Base-by-base conservation (phyloP, 768 basidiomycete genomes). In the Macrolepiota dolichaula region DNA sequence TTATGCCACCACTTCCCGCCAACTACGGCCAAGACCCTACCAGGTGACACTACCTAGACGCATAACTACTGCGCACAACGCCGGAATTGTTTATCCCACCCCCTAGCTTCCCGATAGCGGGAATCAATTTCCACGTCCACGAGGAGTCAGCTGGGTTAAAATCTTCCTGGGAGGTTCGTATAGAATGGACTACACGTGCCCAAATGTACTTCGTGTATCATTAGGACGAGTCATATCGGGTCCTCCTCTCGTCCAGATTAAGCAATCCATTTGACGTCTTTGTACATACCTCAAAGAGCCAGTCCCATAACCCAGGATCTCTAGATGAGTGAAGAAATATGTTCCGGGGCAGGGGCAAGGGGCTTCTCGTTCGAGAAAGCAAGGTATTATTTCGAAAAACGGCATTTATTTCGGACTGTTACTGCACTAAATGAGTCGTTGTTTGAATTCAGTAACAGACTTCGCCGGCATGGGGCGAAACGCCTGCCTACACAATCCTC, bases 101-200 rank as follows among this genome's bases (percentile, higher is more conserved):
- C 9, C 17, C 57, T 17, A 36, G 25, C 13, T 11, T 47, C 35
- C 44, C 59, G 44, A 36, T 55, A 49, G n/a, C 52, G 59, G 46
- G 17, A 37, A 37, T 37, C 53, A 54, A 47, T 47, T 55, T 61
- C 59, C 46, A 54, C 53, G 52, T 55, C 59, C 36, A 49, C 53
- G 59, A 38, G 24, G 6, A n/a, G 59, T 11, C 35, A 54, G 19
- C 32, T 47, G 51, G 36, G 36, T 32, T 32, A 36, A 15, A 24
- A 29, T 27, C 40, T 25, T 17, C 56, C 25, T 51, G 24, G 47
- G 47, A 29, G 29, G 42, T 27, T 29, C 19, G 25, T n/a, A 47
- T 55, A 27, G 59, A 61, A 44, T 38, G 52, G 52, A 24, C 29
- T 47, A 29, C 52, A 55, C 59, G 52, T 61, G 59, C 25, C 44